Conservation (phyloP, 441 rosid genomes). For the Flueggea neowawraea region DNA sequence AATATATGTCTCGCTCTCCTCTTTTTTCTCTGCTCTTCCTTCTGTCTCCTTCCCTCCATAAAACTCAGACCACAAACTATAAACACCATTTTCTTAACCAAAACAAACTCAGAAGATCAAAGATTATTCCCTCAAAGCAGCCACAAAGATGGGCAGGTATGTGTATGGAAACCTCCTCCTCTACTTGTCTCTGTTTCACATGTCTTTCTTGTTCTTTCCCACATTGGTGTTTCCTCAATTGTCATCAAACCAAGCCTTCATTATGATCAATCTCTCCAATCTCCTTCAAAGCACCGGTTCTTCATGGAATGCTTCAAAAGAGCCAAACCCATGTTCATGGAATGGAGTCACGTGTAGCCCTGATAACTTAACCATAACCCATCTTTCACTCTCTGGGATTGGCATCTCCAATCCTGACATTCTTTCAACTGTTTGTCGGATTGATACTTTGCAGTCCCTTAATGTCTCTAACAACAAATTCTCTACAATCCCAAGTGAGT, state of each 20-base stretch:
- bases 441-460: conserved; percentile 49
- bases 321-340: conserved; percentile 60
- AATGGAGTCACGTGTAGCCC: conserved; percentile 42
- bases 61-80: too few relatives aligned
- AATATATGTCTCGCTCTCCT: too few relatives aligned
- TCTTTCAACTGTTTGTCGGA: conserved; percentile 45
- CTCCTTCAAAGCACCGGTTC: conserved; percentile 20
- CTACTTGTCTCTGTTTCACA: not conserved
- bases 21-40: too few relatives aligned
- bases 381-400: conserved; percentile 36
- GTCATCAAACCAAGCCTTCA: conserved; percentile 35
- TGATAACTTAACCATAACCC: conserved; percentile 28
- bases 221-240: conserved; percentile 23
- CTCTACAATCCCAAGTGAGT: conserved; percentile 40
- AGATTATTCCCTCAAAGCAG: not conserved
- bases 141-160: conserved; percentile 16
- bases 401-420: conserved; percentile 34
- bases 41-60: too few relatives aligned
- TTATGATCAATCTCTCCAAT: conserved; percentile 41
- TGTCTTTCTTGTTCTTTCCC: conserved; percentile 26
- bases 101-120: conserved; percentile 14
- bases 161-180: not conserved
- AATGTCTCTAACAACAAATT: conserved; percentile 52
- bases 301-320: conserved; percentile 29
- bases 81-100: too few relatives aligned